phyloP scores from a whole-genome alignment of 2,329 filamentous ascomycete genomes.

The Monosporascus sp. region DNA sequence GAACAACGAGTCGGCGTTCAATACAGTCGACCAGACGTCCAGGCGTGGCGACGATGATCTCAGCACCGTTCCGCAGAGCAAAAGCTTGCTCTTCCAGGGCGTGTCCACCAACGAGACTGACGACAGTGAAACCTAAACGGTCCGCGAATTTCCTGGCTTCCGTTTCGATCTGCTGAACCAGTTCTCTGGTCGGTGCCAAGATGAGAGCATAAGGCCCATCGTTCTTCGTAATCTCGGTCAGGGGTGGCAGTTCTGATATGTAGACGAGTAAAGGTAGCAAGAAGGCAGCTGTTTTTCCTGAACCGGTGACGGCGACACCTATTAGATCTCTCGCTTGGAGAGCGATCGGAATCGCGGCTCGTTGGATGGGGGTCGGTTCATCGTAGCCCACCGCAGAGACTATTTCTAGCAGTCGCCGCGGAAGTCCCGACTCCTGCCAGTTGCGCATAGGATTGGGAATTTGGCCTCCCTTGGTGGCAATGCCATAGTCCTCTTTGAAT shows the following conservation, averaged over 20 bases:
- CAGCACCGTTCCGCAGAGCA: constrained; percentile 83
- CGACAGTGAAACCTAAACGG: constrained; percentile 87
- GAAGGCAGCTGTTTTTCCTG: constrained; percentile 96
- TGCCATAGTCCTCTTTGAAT: constrained; percentile 99
- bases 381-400: constrained; percentile 82
- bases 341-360: constrained; percentile 92
- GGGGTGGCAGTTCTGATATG: constrained; percentile 80
- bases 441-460: constrained; percentile 96
- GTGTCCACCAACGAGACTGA: constrained; percentile 97
- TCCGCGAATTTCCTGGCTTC: constrained; percentile 90
- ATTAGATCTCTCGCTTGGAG: constrained; percentile 92
- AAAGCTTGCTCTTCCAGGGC: constrained; percentile 90
- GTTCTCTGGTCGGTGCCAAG: constrained; percentile 89
- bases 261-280: constrained; percentile 88
- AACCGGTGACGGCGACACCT: constrained; percentile 95
- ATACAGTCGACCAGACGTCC: constrained; percentile 97
- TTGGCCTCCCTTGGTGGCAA: constrained; percentile 83
- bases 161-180: constrained; percentile 94
- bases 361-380: constrained; percentile 86
- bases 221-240: constrained; percentile 82
- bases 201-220: constrained; percentile 98
- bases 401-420: constrained; percentile 71
- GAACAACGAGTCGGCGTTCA: constrained; percentile 82
- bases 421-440: constrained; percentile 82
- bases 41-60: constrained; percentile 97